phyloP scores from a whole-genome alignment of 2,329 filamentous ascomycete species.

The Ophiocordyceps australis region DNA sequence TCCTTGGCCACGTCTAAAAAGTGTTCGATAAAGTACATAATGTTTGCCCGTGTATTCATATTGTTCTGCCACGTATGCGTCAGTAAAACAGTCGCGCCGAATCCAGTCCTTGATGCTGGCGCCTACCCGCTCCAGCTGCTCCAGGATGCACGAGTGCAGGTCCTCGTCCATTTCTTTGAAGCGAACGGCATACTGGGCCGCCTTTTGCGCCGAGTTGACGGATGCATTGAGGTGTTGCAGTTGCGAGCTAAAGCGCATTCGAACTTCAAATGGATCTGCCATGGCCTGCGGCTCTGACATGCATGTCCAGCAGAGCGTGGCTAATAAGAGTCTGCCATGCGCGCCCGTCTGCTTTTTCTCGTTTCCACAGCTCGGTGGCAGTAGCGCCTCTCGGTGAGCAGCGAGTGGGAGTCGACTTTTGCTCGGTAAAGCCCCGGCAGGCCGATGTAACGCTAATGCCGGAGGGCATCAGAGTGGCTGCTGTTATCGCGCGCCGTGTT shows the following conservation, averaged over 20 bases:
- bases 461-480: too few relatives aligned
- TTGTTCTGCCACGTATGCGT: slow-evolving; percentile 44
- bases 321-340: too few relatives aligned
- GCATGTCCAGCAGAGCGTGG: too few relatives aligned
- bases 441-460: too few relatives aligned
- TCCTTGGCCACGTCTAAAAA: slow-evolving; percentile 76
- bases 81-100: background rate
- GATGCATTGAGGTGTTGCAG: slow-evolving; percentile 85
- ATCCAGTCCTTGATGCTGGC: background rate
- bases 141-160: slow-evolving; percentile 88
- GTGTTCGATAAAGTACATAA: slow-evolving; percentile 97
- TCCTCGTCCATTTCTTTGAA: slow-evolving; percentile 94
- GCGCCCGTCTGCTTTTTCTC: too few relatives aligned
- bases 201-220: slow-evolving; percentile 75
- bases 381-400: too few relatives aligned
- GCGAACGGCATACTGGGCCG: slow-evolving; percentile 86
- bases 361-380: too few relatives aligned
- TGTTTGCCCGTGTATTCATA: slow-evolving; percentile 95
- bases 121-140: slow-evolving; percentile 68
- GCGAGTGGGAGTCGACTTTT: too few relatives aligned
- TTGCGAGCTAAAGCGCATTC: slow-evolving; percentile 86
- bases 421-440: too few relatives aligned
- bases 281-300: slow-evolving; percentile 14
- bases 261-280: slow-evolving; percentile 89
- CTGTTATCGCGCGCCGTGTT: too few relatives aligned